Percentiles rank a stretch among this genome's conserved stretches.
These are phyloP conservation scores for Dactylonectria estremocensis DNA, from an alignment of 2,329 filamentous ascomycete species.

Conservation along the genomic window DNA sequence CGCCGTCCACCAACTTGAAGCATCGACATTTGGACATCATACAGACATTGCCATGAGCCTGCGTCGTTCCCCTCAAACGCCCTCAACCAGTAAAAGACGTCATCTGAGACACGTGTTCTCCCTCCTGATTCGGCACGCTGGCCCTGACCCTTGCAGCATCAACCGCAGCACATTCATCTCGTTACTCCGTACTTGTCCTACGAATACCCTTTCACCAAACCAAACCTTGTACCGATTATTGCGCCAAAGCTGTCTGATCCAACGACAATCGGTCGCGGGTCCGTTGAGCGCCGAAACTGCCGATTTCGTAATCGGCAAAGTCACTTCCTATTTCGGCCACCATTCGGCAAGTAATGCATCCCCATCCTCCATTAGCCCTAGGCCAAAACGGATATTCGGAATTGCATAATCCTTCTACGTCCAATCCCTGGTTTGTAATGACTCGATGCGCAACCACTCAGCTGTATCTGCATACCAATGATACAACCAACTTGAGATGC, in stretches of 20 bases:
- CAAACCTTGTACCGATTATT: neutral
- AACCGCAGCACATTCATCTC: no score
- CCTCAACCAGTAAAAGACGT: constrained; percentile 15
- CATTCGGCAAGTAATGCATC: neutral
- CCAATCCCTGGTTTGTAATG: no score
- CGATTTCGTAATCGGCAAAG: constrained; percentile 2
- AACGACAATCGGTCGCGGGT: neutral
- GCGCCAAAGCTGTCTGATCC: neutral
- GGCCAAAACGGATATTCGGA: neutral
- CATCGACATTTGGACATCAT: neutral
- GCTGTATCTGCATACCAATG: no score
- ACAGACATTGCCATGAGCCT: neutral
- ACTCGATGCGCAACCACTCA: no score
- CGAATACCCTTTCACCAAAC: neutral
- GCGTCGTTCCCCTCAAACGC: neutral
- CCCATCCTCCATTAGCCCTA: neutral
- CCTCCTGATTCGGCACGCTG: constrained; percentile 11
- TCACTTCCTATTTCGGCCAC: neutral
- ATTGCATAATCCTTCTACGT: no score
- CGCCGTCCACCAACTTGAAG: neutral
- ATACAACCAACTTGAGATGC: no score
- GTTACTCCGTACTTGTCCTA: no score
- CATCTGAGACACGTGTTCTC: constrained; percentile 22
- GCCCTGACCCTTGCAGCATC: constrained; percentile 14
- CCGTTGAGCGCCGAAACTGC: neutral